A percentile compares a stretch with the other conserved stretches of the same genome.
These are phyloP conservation scores for Talinum fruticosum DNA, from an alignment of 148 eudicot species.

Conservation along the genomic window DNA sequence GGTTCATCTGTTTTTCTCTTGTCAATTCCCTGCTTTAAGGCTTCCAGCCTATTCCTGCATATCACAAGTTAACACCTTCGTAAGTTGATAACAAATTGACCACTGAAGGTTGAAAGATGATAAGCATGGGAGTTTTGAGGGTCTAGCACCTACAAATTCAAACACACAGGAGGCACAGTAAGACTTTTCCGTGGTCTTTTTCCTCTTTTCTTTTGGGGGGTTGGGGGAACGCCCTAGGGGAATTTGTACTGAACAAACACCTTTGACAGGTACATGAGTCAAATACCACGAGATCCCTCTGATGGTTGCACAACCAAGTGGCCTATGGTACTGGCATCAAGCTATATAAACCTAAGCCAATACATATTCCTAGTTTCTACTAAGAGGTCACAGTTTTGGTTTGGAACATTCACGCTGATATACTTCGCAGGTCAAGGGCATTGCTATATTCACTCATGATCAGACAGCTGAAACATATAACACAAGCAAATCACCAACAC, in stretches of 20 bases:
- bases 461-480: not conserved
- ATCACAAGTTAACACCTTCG: not conserved
- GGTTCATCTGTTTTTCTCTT: constrained; percentile 57
- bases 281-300: not conserved
- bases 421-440: not conserved
- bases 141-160: constrained; percentile 37
- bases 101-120: not conserved
- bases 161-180: too few species aligned
- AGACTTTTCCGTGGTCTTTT: not conserved
- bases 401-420: not conserved
- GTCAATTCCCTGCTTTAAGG: constrained; percentile 76
- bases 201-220: not conserved
- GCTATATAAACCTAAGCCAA: not conserved
- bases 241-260: not conserved
- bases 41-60: constrained; percentile 71
- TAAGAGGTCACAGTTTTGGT: not conserved
- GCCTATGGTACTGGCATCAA: not conserved
- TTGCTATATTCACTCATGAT: not conserved
- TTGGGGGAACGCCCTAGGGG: not conserved
- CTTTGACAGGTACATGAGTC: too few species aligned
- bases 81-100: not conserved
- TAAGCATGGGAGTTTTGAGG: not conserved
- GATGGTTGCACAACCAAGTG: not conserved
- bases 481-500: not conserved
- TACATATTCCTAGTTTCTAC: not conserved